Conservation (phyloP, 2,329 filamentous ascomycete genomes). For the Dactylellina sp. region DNA sequence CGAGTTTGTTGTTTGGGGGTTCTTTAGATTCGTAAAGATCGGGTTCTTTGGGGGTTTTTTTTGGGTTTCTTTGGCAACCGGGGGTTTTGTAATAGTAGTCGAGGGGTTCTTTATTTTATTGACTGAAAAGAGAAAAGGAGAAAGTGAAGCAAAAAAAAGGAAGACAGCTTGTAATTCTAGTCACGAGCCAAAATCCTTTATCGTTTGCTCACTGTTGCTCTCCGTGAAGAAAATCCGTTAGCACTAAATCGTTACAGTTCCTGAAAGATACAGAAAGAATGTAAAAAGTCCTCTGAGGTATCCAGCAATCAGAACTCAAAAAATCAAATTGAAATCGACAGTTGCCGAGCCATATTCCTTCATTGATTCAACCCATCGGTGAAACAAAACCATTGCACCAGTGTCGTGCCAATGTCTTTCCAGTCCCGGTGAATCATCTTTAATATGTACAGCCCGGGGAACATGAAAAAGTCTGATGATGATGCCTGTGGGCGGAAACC, state of each 20-base stretch:
- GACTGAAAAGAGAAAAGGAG: conserved; percentile 42
- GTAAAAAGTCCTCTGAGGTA: conserved; percentile 31
- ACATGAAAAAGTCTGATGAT: conserved; percentile 54
- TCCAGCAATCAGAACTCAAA: conserved; percentile 15
- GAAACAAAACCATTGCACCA: conserved; percentile 27
- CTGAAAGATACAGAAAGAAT: conserved; percentile 45
- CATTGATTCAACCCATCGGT: conserved; percentile 7
- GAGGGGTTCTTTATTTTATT: conserved; percentile 30
- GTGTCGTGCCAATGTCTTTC: conserved; percentile 18
- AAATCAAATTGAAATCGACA: not conserved
- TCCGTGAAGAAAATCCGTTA: conserved; percentile 54
- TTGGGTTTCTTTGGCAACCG: conserved; percentile 32
- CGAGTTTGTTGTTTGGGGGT: conserved; percentile 42
- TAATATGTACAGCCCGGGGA: conserved; percentile 41
- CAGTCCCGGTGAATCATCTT: conserved; percentile 47
- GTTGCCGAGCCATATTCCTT: conserved; percentile 1
- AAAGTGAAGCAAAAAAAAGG: conserved; percentile 32
- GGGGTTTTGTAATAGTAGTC: not conserved
- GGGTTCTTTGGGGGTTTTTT: conserved; percentile 45
- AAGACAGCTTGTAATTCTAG: conserved; percentile 19
- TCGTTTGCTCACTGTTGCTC: conserved; percentile 30
- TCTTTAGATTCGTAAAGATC: conserved; percentile 56
- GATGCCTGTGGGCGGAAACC: conserved; percentile 30
- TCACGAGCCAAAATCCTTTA: conserved; percentile 24
- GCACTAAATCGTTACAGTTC: conserved; percentile 52